Evolutionary conservation across 2,329 filamentous ascomycete species (phyloP), one percentile per base, ranked within the genome.

Genomic region (Emergomyces orientalis): DNA sequence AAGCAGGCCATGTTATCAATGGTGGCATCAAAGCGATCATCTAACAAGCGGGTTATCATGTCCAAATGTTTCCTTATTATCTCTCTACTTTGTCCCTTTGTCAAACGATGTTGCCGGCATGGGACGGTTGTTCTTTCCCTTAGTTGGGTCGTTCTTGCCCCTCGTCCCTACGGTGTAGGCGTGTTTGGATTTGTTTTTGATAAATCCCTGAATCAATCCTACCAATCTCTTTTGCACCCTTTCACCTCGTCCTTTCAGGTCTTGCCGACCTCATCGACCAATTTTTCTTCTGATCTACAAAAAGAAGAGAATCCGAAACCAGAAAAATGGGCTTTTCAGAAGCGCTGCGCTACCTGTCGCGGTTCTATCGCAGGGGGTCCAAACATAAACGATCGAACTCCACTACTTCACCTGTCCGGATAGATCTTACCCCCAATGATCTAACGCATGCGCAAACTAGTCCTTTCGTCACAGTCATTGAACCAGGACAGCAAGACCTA

Each of bases 311-410:
- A 19, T 17, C 22, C 41, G 43, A 41, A 22, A 57, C 14, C 9
- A 64, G 47, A 34, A 64, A 60, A 43, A 65, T 65, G 63, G 47
- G 45, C 14, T 49, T 67, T 14, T 58, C 63, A 27, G 59, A 65
- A 19, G 64, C 64, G 22, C 60, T 64, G n/a, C 60, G 64, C 17
- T 64, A 63, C 43, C 47, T 67, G n/a, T 66, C 66, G 11, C 63
- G 63, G n/a, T 65, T 66, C 34, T 65, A 63, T 56, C 62, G 27
- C 43, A 64, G 51, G 34, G 52, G 45, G n/a, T 34, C 59, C 17
- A 59, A 41, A 27, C 51, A 11, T 43, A 43, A 52, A 19, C 49
- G 41, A 39, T 39, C 47, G n/a, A 51, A 58, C n/a, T 32, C 52
- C 30, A 11, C 34, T 43, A 9, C 41, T 51, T 30, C 55, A 22